Evolutionary conservation across 345 rosid genomes (phyloP), one percentile per base, ranked within the genome.

Genomic region (Punica granatum): DNA sequence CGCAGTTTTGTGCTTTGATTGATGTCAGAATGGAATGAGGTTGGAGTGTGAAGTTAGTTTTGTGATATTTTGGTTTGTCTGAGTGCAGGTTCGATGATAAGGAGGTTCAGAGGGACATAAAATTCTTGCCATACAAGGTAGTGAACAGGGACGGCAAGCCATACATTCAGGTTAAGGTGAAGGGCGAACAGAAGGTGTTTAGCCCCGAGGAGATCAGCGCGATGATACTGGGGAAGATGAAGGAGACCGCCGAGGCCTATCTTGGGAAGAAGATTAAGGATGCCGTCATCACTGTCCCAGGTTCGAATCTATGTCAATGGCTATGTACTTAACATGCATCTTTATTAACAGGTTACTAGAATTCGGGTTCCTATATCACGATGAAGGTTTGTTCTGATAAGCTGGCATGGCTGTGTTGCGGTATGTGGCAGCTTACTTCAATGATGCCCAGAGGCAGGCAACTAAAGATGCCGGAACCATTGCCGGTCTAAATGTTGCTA

Each of bases 171-270:
- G 80, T 78, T 54, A 73, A 75, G 44, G 78, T 75, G 62, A 86
- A 80, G 75, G 88, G 86, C 6, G 86, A 82, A 60, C 71, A 33
- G 18, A 86, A 73, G 71, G 77, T 82, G 53, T 86, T 84, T 76
- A 84, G 86, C 79, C 88, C 90, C 2, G 90, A 86, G 72, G 88
- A 85, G 64, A 76, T 85, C 66, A 81, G 85, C 64, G 83, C 86
- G 13, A 85, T 85, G 90, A 77, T 83, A 37, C 39, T 85, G 63
- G 74, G 66, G 23, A 85, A 85, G 75, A 85, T 85, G 90, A 83
- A 77, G 71, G 85, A 85, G 53, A 83, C 86, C 13, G 83, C 90
- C n/a, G 85, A 83, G 76, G 75, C 81, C 16, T 85, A 37, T 77
- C 79, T 83, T 21, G 90, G 88, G 48, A 78, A 80, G 74, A 76